Evolutionary conservation across 768 basidiomycete species (phyloP).

Genomic region (Serendipita sp.): DNA sequence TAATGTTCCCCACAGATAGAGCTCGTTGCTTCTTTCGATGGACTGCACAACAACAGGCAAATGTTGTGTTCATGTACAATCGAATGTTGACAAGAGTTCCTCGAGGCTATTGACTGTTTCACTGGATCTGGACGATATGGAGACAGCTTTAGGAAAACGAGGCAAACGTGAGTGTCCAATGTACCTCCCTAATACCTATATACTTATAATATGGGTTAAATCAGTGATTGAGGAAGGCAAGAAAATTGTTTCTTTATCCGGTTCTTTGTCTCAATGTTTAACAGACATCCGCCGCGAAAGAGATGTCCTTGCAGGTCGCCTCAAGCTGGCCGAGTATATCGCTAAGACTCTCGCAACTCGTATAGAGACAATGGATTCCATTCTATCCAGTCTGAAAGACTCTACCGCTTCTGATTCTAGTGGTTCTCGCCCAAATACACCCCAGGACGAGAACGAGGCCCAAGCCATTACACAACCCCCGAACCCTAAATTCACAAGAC

Average conservation of each 20-base stretch:
- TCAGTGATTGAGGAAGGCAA: conserved; percentile 1
- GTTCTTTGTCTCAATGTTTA: neutral
- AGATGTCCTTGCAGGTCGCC: neutral
- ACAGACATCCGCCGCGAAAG: neutral
- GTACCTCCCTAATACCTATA: neutral
- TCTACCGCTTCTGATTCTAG: neutral
- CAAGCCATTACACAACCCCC: neutral
- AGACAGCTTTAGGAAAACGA: too few relatives aligned
- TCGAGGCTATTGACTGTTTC: neutral
- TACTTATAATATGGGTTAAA: neutral
- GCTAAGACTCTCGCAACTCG: neutral
- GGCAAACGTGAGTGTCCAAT: neutral
- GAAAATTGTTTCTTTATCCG: neutral
- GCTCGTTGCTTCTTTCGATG: too few relatives aligned
- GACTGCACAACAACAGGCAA: too few relatives aligned
- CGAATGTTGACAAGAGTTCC: neutral
- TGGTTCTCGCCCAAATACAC: neutral
- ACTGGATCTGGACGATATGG: neutral
- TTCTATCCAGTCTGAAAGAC: neutral
- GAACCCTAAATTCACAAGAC: neutral
- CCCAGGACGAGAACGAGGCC: neutral
- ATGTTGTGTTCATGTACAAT: too few relatives aligned
- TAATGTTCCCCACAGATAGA: too few relatives aligned
- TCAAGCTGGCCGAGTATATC: neutral
- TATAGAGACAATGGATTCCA: neutral